These are phyloP conservation scores for Climacium dendroides DNA, from an alignment of 225 moss, liverwort and hornwort genomes.

Conservation along the genomic window DNA sequence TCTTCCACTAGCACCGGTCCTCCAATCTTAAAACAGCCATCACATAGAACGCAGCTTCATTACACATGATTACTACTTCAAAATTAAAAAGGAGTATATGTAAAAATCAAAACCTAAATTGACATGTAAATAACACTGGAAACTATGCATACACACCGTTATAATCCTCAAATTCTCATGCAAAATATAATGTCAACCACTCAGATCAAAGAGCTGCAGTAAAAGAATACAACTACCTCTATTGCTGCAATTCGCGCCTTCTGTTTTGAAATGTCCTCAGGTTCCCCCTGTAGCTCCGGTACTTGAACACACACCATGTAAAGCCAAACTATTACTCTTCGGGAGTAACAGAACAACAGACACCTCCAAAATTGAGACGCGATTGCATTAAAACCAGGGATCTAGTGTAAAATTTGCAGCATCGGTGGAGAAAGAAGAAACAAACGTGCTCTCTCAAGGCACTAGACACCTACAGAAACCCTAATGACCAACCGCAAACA, in stretches of 20 bases:
- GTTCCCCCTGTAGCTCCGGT: constrained; percentile 96
- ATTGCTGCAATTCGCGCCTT: constrained; percentile 85
- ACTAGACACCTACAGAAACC: neutral
- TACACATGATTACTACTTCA: neutral
- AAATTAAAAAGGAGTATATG: neutral
- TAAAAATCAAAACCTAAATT: neutral
- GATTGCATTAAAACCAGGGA: neutral
- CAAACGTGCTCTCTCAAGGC: neutral
- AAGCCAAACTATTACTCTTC: neutral
- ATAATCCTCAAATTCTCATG: neutral
- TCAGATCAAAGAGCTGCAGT: neutral
- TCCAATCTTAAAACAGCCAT: constrained; percentile 46
- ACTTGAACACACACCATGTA: constrained; percentile 35
- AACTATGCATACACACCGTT: neutral
- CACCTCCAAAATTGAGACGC: neutral
- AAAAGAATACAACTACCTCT: constrained; percentile 34
- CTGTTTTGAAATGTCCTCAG: constrained; percentile 89
- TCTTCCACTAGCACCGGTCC: constrained; percentile 98
- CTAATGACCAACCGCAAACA: neutral
- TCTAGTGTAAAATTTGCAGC: neutral
- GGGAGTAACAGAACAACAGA: neutral
- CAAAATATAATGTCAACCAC: neutral
- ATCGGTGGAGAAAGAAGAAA: neutral
- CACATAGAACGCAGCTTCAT: neutral
- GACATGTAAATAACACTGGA: neutral